phyloP scores from a whole-genome alignment of 805 yeast species.

The Saccharomycopsis fermentans region DNA sequence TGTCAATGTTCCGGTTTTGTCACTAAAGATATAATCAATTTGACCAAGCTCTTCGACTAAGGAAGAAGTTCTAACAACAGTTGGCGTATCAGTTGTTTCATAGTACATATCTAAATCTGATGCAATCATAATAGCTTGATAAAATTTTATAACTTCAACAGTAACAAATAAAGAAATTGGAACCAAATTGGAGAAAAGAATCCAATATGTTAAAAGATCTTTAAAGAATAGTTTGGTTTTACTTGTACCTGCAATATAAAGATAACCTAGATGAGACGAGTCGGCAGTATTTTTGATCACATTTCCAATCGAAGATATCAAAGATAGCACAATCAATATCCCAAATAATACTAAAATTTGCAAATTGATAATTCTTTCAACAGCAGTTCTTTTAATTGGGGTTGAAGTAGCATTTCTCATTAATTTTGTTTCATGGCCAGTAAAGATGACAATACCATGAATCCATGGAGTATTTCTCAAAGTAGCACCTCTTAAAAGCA shows the following conservation, averaged over 20 bases:
- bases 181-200: constrained; percentile 89
- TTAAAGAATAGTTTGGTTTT: constrained; percentile 66
- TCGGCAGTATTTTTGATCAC: constrained; percentile 58
- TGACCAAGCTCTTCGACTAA: constrained; percentile 96
- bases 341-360: constrained; percentile 86
- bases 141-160: constrained; percentile 88
- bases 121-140: constrained; percentile 88
- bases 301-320: constrained; percentile 82
- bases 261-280: constrained; percentile 45
- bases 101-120: constrained; percentile 92
- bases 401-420: constrained; percentile 99
- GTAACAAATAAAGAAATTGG: constrained; percentile 96
- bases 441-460: constrained; percentile 85
- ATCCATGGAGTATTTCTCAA: constrained; percentile 92
- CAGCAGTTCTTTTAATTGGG: constrained; percentile 94
- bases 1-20: constrained; percentile 94
- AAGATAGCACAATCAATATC: constrained; percentile 60
- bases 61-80: constrained; percentile 90
- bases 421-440: constrained; percentile 96
- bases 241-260: constrained; percentile 58
- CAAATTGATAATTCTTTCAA: constrained; percentile 85
- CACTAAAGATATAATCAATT: constrained; percentile 91
- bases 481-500: constrained; percentile 91
- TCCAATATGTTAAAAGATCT: constrained; percentile 91
- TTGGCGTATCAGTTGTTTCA: constrained; percentile 82